Evolutionary conservation across 2,329 filamentous ascomycete species (phyloP).

Genomic region (Colletotrichum lini): DNA sequence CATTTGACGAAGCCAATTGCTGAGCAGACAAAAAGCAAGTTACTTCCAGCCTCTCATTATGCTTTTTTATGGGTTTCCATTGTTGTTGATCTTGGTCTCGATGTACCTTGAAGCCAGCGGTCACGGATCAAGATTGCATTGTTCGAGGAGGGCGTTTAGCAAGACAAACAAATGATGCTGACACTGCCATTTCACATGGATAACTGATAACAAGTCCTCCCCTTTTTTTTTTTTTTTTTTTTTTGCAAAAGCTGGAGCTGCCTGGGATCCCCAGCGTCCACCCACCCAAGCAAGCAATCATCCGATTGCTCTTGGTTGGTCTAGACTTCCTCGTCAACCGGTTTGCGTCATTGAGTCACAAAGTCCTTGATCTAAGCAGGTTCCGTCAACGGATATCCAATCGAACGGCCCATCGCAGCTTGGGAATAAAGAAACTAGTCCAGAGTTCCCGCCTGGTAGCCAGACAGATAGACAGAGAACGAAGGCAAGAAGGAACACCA

Average conservation of each 20-base stretch:
- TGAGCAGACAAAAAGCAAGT: background rate
- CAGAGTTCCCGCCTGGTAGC: no score
- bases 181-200: background rate
- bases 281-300: background rate
- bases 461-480: no score
- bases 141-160: background rate
- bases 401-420: background rate
- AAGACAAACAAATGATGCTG: constrained; percentile 10
- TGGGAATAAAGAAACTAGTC: background rate
- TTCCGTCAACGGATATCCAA: background rate
- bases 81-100: background rate
- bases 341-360: background rate
- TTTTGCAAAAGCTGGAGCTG: background rate
- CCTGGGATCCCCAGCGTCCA: background rate
- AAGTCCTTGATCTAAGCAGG: background rate
- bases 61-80: background rate
- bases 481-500: background rate
- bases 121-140: no score
- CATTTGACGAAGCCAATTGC: constrained; percentile 19
- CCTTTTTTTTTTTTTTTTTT: no score
- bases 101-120: no score
- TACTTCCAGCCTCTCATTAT: no score
- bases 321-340: no score
- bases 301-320: background rate
- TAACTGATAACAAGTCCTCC: background rate